Conservation (phyloP, 1,284 basidiomycete species). For the Leucoagaricus sp. region DNA sequence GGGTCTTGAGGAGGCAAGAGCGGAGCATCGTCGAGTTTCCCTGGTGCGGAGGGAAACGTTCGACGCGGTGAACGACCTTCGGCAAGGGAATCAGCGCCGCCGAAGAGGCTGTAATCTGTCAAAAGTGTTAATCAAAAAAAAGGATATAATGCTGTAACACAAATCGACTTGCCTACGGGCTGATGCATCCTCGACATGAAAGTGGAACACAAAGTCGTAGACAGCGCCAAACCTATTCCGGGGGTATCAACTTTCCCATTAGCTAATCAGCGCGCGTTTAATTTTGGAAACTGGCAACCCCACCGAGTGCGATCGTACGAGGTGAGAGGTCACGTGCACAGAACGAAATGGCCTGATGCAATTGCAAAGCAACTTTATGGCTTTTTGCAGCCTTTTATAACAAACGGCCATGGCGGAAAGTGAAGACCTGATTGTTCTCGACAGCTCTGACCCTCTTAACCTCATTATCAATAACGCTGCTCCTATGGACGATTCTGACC, state of each 20-base stretch:
- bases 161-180: neutral
- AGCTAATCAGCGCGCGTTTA: conserved; percentile 2
- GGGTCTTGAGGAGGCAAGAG: conserved; percentile 66
- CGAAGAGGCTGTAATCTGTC: conserved; percentile 73
- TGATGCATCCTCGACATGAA: neutral
- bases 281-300: too few relatives aligned
- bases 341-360: conserved; percentile 13
- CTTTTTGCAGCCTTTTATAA: too few relatives aligned
- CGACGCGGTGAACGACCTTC: conserved; percentile 59
- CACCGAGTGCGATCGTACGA: conserved; percentile 15
- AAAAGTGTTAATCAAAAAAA: neutral
- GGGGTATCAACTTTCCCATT: neutral
- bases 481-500: conserved; percentile 32
- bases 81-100: conserved; percentile 73
- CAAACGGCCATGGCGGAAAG: neutral
- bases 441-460: conserved; percentile 55
- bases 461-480: conserved; percentile 47
- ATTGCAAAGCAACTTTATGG: neutral
- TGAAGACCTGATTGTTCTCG: conserved; percentile 26
- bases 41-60: conserved; percentile 43
- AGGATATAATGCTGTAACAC: neutral
- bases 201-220: neutral
- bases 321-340: neutral
- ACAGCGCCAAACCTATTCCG: neutral
- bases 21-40: conserved; percentile 28